Evolutionary conservation across 139 green algal genomes (phyloP).

Genomic region (Mesotaenium endlicherianum): DNA sequence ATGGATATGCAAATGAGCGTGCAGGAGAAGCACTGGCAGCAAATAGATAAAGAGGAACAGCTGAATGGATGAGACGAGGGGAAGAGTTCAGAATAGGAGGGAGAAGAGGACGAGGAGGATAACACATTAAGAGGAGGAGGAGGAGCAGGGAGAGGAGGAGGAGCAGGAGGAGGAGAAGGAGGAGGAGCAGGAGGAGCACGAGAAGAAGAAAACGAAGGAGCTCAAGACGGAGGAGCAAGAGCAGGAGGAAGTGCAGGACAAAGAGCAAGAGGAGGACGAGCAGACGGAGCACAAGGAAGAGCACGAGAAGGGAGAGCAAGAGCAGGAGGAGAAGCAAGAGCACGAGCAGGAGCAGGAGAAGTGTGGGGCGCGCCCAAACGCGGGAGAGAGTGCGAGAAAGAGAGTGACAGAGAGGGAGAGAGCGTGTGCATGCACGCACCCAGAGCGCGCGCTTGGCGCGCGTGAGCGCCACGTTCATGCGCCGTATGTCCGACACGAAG

Average conservation of each 20-base stretch:
- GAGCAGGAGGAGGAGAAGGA: background rate
- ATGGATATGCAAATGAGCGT: no score
- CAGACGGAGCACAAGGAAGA: background rate
- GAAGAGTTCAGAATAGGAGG: no score
- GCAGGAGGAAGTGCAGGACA: background rate
- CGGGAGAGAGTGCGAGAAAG: background rate
- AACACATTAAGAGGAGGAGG: background rate
- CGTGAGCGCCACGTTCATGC: constrained; percentile 48
- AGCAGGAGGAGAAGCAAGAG: background rate
- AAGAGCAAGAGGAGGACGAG: background rate
- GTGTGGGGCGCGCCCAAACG: background rate
- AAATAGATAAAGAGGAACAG: no score
- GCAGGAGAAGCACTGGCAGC: no score
- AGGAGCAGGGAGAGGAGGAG: background rate
- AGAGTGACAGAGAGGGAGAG: background rate
- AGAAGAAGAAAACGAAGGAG: background rate
- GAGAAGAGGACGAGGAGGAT: no score
- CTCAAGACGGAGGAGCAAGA: background rate
- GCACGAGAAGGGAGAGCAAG: background rate
- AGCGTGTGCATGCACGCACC: background rate
- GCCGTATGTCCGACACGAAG: constrained; percentile 33
- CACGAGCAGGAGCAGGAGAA: background rate
- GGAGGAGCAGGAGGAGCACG: background rate
- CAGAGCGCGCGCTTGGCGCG: background rate
- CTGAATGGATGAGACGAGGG: no score